Evolutionary conservation across 2,329 filamentous ascomycete genomes (phyloP), one percentile per base, ranked within the genome.

Genomic region (Phialophora verrucosa): DNA sequence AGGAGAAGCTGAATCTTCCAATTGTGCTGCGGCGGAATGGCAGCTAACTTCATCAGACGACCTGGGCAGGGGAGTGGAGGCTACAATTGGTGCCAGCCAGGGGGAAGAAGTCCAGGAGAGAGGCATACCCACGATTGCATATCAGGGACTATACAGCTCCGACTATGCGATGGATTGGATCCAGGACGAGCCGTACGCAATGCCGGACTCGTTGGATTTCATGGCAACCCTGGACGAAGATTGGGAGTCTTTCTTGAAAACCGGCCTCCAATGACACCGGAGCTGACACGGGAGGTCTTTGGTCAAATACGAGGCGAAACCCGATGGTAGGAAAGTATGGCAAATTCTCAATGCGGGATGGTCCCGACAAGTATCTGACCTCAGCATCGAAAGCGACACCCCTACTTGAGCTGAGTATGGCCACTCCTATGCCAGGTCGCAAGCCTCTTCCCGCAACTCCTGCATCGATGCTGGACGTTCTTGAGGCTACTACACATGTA

Each of bases 401-500:
- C 4, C 29, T 60, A 64, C 35, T 60, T 64, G 17, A 50, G 38
- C 29, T 60, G 47, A 2, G 62, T 64, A 50, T 60, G 62, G 42
- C 62, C 57, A 38, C 55, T 64, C 8, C 62, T 57, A 56, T 64
- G 62, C 62, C 62, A 64, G 32, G 60, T 32, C 10, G 62, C 62
- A 2, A 64, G 44, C 25, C 25, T 49, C 38, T 64, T 64, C 4
- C 38, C 56, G 25, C 62, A 64, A 17, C 20, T 29, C 32, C 47
- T 53, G 49, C 62, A 64, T 7, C 57, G 56, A 38, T 64, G 62
- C 62, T 55, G 49, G 4, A 64, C 56, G 12, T 64, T 64, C 57
- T 64, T 64, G 3, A 64, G 50, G n/a, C 62, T 51, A 27, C 62
- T 64, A 35, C 56, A 55, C 62, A 64, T 59, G 51, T 64, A 64